Evolutionary conservation across 768 basidiomycete species (phyloP).

Genomic region (Gloeostereum incarnatum): DNA sequence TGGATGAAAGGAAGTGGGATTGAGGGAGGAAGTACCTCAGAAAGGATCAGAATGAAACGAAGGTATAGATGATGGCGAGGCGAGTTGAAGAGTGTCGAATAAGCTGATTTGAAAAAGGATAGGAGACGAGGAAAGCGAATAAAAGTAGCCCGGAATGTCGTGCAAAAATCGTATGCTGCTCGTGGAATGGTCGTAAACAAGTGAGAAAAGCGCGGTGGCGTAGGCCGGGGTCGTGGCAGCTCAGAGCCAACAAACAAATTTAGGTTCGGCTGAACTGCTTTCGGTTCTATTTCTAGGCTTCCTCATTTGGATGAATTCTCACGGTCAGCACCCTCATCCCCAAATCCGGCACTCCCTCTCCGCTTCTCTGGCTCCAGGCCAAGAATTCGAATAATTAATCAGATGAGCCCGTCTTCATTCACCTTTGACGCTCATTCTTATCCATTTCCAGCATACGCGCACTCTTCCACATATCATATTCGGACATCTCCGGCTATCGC

Average conservation of each 20-base stretch:
- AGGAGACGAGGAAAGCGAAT: constrained; percentile 14
- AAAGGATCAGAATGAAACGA: no score
- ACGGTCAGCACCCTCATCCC: no score
- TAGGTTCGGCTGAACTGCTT: not conserved
- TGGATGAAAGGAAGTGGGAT: constrained; percentile 6
- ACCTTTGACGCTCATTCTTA: no score
- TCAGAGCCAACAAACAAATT: not conserved
- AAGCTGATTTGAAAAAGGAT: constrained; percentile 11
- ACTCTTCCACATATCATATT: no score
- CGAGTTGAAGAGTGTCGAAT: constrained; percentile 18
- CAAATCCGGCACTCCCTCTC: no score
- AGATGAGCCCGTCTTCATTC: no score
- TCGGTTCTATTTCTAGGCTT: not conserved
- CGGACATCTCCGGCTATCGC: no score
- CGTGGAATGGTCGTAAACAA: constrained; percentile 50
- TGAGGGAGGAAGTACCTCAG: constrained; percentile 13
- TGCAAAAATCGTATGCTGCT: constrained; percentile 37
- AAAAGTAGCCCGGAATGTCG: constrained; percentile 39
- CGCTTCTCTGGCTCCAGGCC: no score
- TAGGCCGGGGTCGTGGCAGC: not conserved
- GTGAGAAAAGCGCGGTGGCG: constrained; percentile 22
- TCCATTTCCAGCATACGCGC: no score
- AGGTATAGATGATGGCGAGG: no score
- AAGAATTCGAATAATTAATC: no score
- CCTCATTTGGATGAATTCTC: no score